phyloP scores from a whole-genome alignment of 1,139 yeast genomes.

The Taphrina populina region DNA sequence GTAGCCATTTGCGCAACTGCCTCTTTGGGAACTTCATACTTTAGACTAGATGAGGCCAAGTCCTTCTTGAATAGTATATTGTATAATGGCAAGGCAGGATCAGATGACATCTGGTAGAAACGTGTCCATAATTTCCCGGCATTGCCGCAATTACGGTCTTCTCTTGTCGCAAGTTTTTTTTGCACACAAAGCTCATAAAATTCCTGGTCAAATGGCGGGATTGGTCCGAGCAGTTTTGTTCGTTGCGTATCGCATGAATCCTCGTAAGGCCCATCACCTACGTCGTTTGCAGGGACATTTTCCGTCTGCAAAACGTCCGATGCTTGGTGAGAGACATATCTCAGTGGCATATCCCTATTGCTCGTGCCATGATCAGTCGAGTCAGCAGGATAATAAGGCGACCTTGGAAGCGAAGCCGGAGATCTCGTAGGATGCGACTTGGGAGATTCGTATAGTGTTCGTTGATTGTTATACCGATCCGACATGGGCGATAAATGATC shows the following conservation, averaged over 20 bases:
- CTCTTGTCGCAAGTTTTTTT: constrained; percentile 10
- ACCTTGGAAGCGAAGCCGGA: no score
- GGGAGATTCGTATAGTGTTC: no score
- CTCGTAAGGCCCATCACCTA: not conserved
- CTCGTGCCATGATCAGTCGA: no score
- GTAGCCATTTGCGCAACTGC: constrained; percentile 7
- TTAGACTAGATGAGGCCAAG: not conserved
- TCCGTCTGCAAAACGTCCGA: no score
- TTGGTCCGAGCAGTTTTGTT: constrained; percentile 14
- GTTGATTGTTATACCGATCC: no score
- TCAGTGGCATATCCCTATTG: no score
- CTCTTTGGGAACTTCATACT: not conserved
- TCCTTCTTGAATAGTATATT: not conserved
- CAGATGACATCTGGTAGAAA: not conserved
- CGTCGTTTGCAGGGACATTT: no score
- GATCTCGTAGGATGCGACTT: no score
- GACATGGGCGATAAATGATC: no score
- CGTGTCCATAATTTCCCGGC: constrained; percentile 8
- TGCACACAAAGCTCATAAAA: constrained; percentile 15
- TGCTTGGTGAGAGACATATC: no score
- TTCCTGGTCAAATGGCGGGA: constrained; percentile 10
- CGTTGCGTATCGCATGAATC: no score
- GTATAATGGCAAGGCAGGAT: constrained; percentile 4
- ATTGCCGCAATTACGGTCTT: constrained; percentile 11
- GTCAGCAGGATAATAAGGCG: no score